These are phyloP conservation scores for Tulasnella sp. DNA, from an alignment of 768 basidiomycete genomes.

Conservation along the genomic window DNA sequence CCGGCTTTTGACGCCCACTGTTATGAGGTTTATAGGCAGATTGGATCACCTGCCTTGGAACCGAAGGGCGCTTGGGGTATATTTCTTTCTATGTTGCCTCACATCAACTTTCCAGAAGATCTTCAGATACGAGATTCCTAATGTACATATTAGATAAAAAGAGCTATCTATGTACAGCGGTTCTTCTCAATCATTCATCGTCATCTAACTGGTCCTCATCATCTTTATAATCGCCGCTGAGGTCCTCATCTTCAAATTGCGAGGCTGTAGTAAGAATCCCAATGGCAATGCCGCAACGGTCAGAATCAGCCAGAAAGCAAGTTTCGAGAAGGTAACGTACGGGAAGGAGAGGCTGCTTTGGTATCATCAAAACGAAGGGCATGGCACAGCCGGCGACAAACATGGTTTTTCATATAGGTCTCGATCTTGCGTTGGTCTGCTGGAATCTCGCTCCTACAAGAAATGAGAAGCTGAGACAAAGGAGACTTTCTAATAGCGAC, in stretches of 20 bases:
- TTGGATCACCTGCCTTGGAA: conserved; percentile 23
- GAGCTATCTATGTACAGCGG: not conserved
- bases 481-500: not conserved
- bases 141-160: not conserved
- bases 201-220: not conserved
- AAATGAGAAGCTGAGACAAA: not conserved
- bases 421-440: not conserved
- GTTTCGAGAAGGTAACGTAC: not conserved
- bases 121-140: not conserved
- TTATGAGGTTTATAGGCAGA: conserved; percentile 23
- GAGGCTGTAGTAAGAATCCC: not conserved
- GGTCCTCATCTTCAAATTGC: not conserved
- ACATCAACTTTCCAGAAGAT: not conserved
- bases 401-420: not conserved
- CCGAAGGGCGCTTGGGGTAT: conserved; percentile 31
- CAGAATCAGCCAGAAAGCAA: not conserved
- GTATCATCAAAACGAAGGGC: not conserved
- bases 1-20: conserved; percentile 25
- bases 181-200: not conserved
- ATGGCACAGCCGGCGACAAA: not conserved
- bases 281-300: not conserved
- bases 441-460: not conserved
- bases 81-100: conserved; percentile 7
- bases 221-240: not conserved
- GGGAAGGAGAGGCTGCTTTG: not conserved